Evolutionary conservation across 345 rosid genomes (phyloP).

Genomic region (sweet orange (Citrus sinensis)): DNA sequence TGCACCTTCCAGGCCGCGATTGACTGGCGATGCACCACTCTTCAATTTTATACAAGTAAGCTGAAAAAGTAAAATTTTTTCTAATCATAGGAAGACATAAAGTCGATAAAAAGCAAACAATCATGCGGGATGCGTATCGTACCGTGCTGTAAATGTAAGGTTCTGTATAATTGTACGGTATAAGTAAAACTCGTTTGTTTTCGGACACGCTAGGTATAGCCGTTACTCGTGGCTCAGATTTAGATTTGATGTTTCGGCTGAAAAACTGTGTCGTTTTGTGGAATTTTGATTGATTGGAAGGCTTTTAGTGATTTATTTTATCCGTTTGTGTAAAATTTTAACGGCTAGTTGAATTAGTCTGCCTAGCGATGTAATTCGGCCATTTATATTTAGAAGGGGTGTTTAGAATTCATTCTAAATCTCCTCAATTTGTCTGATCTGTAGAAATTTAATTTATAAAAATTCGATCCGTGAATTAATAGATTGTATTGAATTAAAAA

Average conservation of each 20-base stretch:
- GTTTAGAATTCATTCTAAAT: too few relatives aligned
- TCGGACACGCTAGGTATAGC: not conserved
- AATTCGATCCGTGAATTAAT: accelerated
- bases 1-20: not conserved
- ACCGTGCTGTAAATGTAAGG: too few relatives aligned
- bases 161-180: too few relatives aligned
- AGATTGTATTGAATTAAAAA: too few relatives aligned
- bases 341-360: not conserved
- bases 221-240: not conserved
- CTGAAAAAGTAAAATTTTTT: not conserved
- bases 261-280: not conserved
- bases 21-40: not conserved
- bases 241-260: not conserved
- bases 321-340: not conserved
- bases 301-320: too few relatives aligned
- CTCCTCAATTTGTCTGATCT: accelerated
- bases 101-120: too few relatives aligned
- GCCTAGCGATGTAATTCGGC: not conserved
- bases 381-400: too few relatives aligned
- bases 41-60: too few relatives aligned
- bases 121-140: not conserved
- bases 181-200: too few relatives aligned
- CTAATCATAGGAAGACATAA: not conserved
- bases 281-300: too few relatives aligned
- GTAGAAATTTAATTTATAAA: accelerated